Percentiles rank a stretch among this genome's conserved stretches.
Evolutionary conservation across 148 eudicot species (phyloP).

Genomic region (Silene uniflora): DNA sequence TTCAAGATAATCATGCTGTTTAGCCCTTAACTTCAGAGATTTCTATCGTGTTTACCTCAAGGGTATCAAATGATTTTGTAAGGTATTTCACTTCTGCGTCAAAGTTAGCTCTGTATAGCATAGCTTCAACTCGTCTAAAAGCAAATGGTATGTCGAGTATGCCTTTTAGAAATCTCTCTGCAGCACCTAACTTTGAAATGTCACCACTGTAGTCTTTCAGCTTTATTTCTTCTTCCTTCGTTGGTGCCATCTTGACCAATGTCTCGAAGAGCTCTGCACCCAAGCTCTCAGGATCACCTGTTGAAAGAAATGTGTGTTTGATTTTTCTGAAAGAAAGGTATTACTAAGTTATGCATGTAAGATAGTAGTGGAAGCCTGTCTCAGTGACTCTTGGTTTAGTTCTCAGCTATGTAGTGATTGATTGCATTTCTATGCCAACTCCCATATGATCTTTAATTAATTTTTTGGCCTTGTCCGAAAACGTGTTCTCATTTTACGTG

Average conservation of each 20-base stretch:
- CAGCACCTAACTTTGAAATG: constrained; percentile 70
- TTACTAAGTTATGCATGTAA: background rate
- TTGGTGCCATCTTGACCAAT: constrained; percentile 94
- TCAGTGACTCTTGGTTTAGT: background rate
- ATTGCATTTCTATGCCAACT: background rate
- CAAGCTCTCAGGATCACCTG: constrained; percentile 81
- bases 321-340: background rate
- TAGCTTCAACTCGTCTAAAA: constrained; percentile 87
- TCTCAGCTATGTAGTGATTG: background rate
- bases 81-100: constrained; percentile 72
- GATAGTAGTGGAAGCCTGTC: background rate
- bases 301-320: constrained; percentile 15
- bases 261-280: constrained; percentile 86
- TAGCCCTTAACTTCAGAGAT: background rate
- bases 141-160: constrained; percentile 89
- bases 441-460: too few species aligned
- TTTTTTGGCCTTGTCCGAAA: too few species aligned
- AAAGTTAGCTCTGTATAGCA: constrained; percentile 90
- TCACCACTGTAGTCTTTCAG: constrained; percentile 76
- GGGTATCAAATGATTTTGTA: constrained; percentile 68
- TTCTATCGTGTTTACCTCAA: constrained; percentile 50
- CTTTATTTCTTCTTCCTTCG: constrained; percentile 93
- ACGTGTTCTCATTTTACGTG: too few species aligned
- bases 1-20: background rate
- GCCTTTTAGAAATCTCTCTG: constrained; percentile 85